Conservation (phyloP, 768 basidiomycete genomes). For the Termitomyces sp. region DNA sequence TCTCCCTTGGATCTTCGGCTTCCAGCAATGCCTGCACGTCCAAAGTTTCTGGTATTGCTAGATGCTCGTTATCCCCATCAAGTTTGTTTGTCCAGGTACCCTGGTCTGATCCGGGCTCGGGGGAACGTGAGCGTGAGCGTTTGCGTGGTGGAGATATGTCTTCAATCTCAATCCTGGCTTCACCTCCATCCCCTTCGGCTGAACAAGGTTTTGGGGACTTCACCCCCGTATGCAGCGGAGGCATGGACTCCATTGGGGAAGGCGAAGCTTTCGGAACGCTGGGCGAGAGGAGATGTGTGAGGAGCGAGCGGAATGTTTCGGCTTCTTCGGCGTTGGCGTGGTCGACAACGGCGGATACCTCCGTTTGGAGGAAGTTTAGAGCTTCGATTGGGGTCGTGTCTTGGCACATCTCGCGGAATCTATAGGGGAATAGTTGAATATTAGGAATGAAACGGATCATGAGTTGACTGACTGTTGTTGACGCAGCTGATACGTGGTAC, state of each 20-base stretch:
- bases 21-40: conserved; percentile 13
- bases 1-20: conserved; percentile 22
- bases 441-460: background rate
- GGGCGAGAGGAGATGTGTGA: conserved; percentile 56
- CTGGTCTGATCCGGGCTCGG: conserved; percentile 12
- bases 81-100: conserved; percentile 40
- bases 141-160: conserved; percentile 37
- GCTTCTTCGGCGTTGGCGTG: conserved; percentile 60
- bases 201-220: background rate
- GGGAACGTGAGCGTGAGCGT: conserved; percentile 37
- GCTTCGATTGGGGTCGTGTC: conserved; percentile 56
- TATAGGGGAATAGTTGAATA: conserved; percentile 20
- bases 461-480: conserved; percentile 57
- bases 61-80: conserved; percentile 21
- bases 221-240: background rate
- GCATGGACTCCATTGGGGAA: conserved; percentile 12
- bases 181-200: background rate
- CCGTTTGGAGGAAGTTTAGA: conserved; percentile 63
- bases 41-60: conserved; percentile 7
- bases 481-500: conserved; percentile 58
- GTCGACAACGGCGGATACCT: conserved; percentile 68
- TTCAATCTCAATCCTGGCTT: conserved; percentile 13
- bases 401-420: conserved; percentile 82
- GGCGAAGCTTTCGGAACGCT: conserved; percentile 16
- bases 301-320: conserved; percentile 55